phyloP scores from a whole-genome alignment of 208 protist species.

The Tritrichomonas musculus region DNA sequence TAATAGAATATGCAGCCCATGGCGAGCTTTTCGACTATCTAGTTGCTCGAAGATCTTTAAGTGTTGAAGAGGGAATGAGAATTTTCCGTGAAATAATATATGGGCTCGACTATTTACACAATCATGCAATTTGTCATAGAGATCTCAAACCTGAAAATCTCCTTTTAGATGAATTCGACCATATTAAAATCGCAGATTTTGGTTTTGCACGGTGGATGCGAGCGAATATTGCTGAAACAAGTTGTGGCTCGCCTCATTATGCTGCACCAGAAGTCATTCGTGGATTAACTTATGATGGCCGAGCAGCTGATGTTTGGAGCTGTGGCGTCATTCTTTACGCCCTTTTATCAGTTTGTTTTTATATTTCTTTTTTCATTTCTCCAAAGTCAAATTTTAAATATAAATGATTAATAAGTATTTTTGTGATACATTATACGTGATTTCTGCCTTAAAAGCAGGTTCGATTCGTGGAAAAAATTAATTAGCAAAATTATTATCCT shows the following conservation, averaged over 20 bases:
- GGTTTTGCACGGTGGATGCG: conserved; percentile 34
- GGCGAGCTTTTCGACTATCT: conserved; percentile 32
- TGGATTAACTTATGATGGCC: neutral
- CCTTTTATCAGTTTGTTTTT: conserved; percentile 1
- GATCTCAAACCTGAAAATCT: conserved; percentile 1
- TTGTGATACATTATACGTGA: no score
- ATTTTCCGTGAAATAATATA: conserved; percentile 7
- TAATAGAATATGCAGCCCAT: neutral
- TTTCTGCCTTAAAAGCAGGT: no score
- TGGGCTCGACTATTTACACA: neutral
- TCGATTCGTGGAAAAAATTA: no score
- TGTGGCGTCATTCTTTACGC: conserved; percentile 40
- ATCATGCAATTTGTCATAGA: neutral
- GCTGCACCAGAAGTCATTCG: conserved; percentile 39
- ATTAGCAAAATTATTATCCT: no score
- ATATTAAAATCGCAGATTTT: conserved; percentile 42
- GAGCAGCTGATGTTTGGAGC: conserved; percentile 33
- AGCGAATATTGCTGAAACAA: conserved; percentile 26
- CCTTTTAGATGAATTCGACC: neutral
- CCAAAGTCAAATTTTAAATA: no score
- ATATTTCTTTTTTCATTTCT: no score
- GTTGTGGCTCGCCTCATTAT: conserved; percentile 38
- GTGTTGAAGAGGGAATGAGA: neutral
- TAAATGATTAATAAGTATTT: no score
- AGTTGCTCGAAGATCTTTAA: neutral